These are phyloP conservation scores for Tolypocladium tropicale DNA, from an alignment of 2,329 filamentous ascomycete genomes.

Conservation along the genomic window DNA sequence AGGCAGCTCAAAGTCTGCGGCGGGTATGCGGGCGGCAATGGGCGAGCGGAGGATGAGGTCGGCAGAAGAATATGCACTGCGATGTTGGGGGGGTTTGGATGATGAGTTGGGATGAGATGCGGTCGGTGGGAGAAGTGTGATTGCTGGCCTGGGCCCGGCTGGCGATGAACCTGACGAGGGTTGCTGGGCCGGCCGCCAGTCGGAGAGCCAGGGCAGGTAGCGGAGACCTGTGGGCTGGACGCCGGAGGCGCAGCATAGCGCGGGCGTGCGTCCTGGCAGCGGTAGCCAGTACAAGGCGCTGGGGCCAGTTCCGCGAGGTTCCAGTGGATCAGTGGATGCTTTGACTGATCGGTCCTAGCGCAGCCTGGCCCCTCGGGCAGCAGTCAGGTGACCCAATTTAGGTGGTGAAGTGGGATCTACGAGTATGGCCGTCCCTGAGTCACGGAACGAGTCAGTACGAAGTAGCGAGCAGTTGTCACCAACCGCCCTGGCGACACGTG, in stretches of 20 bases:
- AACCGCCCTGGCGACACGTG: too few relatives aligned
- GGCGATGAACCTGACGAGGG: neutral
- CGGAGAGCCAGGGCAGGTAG: neutral
- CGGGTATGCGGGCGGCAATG: neutral
- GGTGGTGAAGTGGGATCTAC: too few relatives aligned
- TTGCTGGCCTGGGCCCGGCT: neutral
- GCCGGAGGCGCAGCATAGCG: neutral
- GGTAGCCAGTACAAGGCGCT: neutral
- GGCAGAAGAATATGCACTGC: neutral
- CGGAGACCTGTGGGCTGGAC: neutral
- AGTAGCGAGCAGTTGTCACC: too few relatives aligned
- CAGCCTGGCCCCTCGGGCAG: neutral
- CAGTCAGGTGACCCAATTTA: neutral
- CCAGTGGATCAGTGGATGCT: neutral
- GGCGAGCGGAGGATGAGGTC: neutral
- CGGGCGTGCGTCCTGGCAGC: neutral
- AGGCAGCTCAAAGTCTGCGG: neutral
- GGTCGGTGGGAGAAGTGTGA: neutral
- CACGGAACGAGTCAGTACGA: neutral
- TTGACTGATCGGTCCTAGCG: neutral
- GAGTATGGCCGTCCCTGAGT: too few relatives aligned
- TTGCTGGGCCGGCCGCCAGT: neutral
- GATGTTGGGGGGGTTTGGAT: neutral
- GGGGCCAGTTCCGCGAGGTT: neutral
- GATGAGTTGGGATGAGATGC: conserved; percentile 1